phyloP scores from a whole-genome alignment of 352 stramenopile species.

The Globisporangium polare region DNA sequence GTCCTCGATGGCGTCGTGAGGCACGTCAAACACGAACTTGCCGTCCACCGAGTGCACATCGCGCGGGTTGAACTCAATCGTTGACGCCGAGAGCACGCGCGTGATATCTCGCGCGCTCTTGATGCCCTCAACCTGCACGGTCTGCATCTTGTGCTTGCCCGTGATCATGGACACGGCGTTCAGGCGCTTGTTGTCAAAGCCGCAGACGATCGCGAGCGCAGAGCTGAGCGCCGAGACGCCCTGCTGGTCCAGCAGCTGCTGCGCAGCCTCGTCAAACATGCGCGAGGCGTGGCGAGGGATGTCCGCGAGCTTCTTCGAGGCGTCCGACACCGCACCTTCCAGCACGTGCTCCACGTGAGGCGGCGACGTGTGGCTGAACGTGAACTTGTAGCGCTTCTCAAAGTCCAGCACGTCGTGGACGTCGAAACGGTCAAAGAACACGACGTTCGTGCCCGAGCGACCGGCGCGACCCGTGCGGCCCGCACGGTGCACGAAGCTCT shows the following conservation, averaged over 20 bases:
- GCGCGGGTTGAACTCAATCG: conserved; percentile 29
- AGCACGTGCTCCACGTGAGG: conserved; percentile 63
- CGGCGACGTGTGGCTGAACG: conserved; percentile 51
- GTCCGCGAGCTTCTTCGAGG: conserved; percentile 43
- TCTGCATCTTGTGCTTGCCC: conserved; percentile 58
- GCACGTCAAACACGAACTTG: conserved; percentile 72
- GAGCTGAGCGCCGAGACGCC: conserved; percentile 53
- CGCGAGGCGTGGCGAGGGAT: conserved; percentile 39
- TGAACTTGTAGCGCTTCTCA: conserved; percentile 76
- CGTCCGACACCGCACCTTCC: conserved; percentile 45
- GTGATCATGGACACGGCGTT: conserved; percentile 75
- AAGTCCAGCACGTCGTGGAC: conserved; percentile 67
- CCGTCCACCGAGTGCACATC: conserved; percentile 59
- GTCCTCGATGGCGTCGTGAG: conserved; percentile 38
- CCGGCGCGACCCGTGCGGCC: conserved; percentile 88
- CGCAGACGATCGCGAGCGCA: conserved; percentile 67
- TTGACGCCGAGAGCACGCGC: conserved; percentile 34
- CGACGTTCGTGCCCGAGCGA: conserved; percentile 75
- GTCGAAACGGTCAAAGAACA: conserved; percentile 81
- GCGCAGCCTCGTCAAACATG: conserved; percentile 57
- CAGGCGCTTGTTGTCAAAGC: conserved; percentile 70
- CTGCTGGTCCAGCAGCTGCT: conserved; percentile 53
- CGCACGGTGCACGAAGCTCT: conserved; percentile 94
- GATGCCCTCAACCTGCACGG: conserved; percentile 53
- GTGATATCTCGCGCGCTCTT: conserved; percentile 45